Conservation (phyloP, 1,139 yeast species). For the Lodderomyces oxycetoniae region DNA sequence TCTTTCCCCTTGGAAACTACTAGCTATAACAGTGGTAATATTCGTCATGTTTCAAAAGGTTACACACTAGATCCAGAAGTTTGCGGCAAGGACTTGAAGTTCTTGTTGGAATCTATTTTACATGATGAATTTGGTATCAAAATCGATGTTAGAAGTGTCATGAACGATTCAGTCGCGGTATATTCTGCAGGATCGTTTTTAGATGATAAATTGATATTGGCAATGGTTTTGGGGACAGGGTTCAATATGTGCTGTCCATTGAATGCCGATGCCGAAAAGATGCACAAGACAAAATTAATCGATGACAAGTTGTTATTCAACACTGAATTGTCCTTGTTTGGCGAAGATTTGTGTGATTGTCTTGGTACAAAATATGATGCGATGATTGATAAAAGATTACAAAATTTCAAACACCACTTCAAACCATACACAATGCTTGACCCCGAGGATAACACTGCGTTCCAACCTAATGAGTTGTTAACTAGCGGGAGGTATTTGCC, state of each 20-base stretch:
- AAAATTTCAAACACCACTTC: constrained; percentile 17
- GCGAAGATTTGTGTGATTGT: constrained; percentile 25
- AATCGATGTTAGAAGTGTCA: constrained; percentile 31
- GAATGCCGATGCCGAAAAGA: constrained; percentile 13
- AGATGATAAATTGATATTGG: constrained; percentile 35
- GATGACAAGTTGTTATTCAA: constrained; percentile 28
- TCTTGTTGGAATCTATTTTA: constrained; percentile 32
- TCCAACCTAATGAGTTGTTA: constrained; percentile 54
- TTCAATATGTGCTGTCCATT: constrained; percentile 41
- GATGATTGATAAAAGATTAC: constrained; percentile 34
- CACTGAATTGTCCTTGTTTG: constrained; percentile 41
- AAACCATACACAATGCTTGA: constrained; percentile 34
- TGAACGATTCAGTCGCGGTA: constrained; percentile 46
- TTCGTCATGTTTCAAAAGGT: constrained; percentile 49
- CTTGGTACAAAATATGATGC: constrained; percentile 36
- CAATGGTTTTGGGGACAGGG: constrained; percentile 47
- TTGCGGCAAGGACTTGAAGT: constrained; percentile 38
- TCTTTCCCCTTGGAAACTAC: constrained; percentile 51
- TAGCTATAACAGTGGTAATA: constrained; percentile 40
- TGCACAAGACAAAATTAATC: constrained; percentile 25
- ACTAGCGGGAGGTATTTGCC: constrained; percentile 56
- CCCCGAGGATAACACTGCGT: constrained; percentile 27
- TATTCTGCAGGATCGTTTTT: constrained; percentile 43
- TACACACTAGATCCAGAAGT: constrained; percentile 40
- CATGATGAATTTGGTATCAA: constrained; percentile 20